phyloP scores from a whole-genome alignment of 768 basidiomycete genomes.

The Xerocomus potaroensis region DNA sequence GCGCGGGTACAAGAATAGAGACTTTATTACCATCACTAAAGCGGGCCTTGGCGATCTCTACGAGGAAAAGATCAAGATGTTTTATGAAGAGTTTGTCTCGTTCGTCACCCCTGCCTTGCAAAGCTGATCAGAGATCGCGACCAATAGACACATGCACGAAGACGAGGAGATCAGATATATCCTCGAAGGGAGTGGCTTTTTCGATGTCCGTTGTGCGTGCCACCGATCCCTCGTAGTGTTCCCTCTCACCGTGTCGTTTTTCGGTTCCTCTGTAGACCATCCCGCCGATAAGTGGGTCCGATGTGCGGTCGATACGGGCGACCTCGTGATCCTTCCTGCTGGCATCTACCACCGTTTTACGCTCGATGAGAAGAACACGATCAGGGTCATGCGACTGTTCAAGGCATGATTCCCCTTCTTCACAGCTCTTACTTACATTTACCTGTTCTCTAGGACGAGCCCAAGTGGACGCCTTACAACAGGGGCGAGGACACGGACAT shows the following conservation, averaged over 20 bases:
- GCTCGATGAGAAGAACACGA: conserved; percentile 67
- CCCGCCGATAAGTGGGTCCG: conserved; percentile 77
- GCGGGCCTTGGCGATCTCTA: conserved; percentile 79
- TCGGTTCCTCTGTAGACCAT: conserved; percentile 44
- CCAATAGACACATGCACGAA: conserved; percentile 81
- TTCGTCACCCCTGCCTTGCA: not conserved
- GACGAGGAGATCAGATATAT: conserved; percentile 95
- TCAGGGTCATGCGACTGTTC: conserved; percentile 82
- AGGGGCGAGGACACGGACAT: conserved; percentile 56
- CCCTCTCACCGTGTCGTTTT: not conserved
- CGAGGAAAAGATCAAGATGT: conserved; percentile 75
- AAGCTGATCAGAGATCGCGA: not conserved
- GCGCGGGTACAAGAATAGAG: conserved; percentile 79
- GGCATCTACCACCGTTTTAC: conserved; percentile 97
- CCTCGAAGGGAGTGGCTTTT: conserved; percentile 83
- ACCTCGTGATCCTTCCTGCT: conserved; percentile 82
- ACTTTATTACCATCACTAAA: conserved; percentile 72
- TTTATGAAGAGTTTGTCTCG: conserved; percentile 72
- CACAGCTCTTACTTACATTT: not conserved
- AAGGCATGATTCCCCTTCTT: conserved; percentile 44
- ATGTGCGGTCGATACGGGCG: conserved; percentile 68
- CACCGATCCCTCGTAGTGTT: not conserved
- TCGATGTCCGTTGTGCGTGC: conserved; percentile 81
- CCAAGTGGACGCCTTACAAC: conserved; percentile 83
- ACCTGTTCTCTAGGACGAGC: conserved; percentile 62